These are phyloP conservation scores for Nicotiana benthamiana DNA, from an alignment of 257 asterid genomes.

Conservation along the genomic window DNA sequence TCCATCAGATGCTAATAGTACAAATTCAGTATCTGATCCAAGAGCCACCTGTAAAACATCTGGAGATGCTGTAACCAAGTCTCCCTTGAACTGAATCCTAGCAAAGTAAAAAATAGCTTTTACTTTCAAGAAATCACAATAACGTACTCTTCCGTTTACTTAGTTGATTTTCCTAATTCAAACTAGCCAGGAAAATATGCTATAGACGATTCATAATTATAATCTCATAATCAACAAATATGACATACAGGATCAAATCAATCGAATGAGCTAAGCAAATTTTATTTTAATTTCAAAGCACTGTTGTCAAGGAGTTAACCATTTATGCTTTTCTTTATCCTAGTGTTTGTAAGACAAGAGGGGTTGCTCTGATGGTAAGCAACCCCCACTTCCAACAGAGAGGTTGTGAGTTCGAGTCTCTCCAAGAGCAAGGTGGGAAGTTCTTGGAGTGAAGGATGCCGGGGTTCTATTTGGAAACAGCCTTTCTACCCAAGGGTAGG, in stretches of 20 bases:
- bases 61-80: slow-evolving; percentile 70
- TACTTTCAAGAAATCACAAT: background rate
- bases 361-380: too few species aligned
- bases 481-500: too few species aligned
- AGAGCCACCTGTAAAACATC: slow-evolving; percentile 69
- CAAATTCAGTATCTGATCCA: slow-evolving; percentile 68
- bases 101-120: slow-evolving; percentile 8
- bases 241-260: background rate
- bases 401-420: too few species aligned
- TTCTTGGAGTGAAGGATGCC: too few species aligned
- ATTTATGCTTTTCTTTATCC: background rate
- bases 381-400: too few species aligned
- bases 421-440: too few species aligned
- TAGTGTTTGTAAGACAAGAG: background rate
- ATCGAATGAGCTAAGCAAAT: background rate
- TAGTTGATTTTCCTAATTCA: background rate
- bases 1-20: slow-evolving; percentile 87
- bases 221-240: background rate
- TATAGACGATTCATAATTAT: background rate
- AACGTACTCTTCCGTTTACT: background rate
- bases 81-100: slow-evolving; percentile 62
- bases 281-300: background rate
- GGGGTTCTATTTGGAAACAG: too few species aligned
- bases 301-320: background rate
- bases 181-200: background rate